Percentiles rank a stretch among this genome's conserved stretches.
Conservation (phyloP, 257 asterid genomes). For the Solanum bulbocastanum region DNA sequence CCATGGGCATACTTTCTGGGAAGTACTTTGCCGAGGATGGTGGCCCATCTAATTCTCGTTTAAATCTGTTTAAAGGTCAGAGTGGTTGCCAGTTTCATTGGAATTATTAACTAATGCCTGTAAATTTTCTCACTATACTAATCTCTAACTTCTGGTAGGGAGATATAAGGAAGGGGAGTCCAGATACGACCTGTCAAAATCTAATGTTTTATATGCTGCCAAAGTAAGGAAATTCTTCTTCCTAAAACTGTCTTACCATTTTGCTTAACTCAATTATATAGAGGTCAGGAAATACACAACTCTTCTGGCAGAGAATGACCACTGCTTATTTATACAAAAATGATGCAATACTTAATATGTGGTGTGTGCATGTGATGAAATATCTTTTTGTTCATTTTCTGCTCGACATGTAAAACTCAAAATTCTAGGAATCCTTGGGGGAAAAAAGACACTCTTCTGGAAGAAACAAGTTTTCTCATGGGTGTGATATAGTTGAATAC, state of each 20-base stretch:
- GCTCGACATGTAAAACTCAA: neutral
- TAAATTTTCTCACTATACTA: neutral
- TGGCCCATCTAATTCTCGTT: slow-evolving; percentile 46
- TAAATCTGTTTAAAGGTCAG: slow-evolving; percentile 75
- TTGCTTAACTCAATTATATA: neutral
- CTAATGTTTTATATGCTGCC: slow-evolving; percentile 37
- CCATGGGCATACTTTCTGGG: slow-evolving; percentile 91
- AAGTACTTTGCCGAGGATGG: slow-evolving; percentile 58
- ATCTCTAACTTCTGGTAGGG: slow-evolving; percentile 26
- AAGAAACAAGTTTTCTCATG: neutral
- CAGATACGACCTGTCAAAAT: slow-evolving; percentile 61
- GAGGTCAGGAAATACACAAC: neutral
- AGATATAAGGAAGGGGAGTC: slow-evolving; percentile 86
- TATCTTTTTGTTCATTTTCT: neutral
- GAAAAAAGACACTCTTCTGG: neutral
- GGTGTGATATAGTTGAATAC: neutral
- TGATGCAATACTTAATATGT: neutral
- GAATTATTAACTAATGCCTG: neutral
- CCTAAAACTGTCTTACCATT: neutral
- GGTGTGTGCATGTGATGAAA: neutral
- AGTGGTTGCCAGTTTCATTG: neutral
- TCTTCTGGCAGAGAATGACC: neutral
- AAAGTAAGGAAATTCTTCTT: slow-evolving; percentile 31
- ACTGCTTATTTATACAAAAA: neutral
- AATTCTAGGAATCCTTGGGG: neutral